A percentile compares a stretch with the other conserved stretches of the same genome.
Conservation (phyloP, 1,139 yeast genomes). For the Yamadazyma triangularis region DNA sequence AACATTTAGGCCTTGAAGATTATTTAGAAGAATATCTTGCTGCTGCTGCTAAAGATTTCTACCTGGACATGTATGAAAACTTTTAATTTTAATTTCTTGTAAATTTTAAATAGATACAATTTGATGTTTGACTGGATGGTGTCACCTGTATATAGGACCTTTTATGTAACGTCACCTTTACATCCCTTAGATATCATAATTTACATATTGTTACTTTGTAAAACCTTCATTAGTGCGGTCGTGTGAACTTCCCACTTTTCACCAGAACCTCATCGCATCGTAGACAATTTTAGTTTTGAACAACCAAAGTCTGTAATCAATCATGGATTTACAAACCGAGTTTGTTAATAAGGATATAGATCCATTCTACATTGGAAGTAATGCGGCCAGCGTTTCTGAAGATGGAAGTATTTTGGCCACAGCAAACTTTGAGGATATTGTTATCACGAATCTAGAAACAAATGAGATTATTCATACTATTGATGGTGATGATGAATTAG, state of each 20-base stretch:
- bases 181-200: too few species aligned
- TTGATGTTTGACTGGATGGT: too few species aligned
- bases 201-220: too few species aligned
- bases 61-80: conserved; percentile 22
- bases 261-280: neutral
- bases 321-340: conserved; percentile 31
- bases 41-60: conserved; percentile 38
- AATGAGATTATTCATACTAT: conserved; percentile 57
- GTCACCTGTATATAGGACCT: too few species aligned
- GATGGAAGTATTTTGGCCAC: conserved; percentile 76
- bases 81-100: neutral
- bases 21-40: conserved; percentile 40
- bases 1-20: conserved; percentile 44
- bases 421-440: conserved; percentile 69
- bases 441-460: conserved; percentile 58
- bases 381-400: conserved; percentile 64
- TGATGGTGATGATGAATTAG: conserved; percentile 81
- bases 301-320: neutral
- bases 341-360: conserved; percentile 31
- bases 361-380: conserved; percentile 86
- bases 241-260: too few species aligned
- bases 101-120: too few species aligned
- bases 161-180: too few species aligned
- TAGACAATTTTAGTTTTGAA: too few species aligned
- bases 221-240: too few species aligned